A percentile compares a stretch with the other conserved stretches of the same genome.
Evolutionary conservation across 129 eudicot species (phyloP).

Genomic region (Saussurea involucrata): DNA sequence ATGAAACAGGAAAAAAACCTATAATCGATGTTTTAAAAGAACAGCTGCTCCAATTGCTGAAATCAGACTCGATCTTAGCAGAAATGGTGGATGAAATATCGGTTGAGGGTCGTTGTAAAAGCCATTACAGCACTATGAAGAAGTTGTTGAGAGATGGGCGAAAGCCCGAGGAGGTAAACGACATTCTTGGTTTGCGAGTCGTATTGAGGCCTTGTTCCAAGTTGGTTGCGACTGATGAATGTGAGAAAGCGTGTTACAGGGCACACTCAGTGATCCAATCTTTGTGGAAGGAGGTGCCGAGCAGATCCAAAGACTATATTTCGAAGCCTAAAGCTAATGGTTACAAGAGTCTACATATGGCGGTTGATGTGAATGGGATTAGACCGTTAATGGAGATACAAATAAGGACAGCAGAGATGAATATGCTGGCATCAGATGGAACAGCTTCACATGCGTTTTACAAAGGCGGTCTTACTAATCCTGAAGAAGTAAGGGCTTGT

Average conservation of each 20-base stretch:
- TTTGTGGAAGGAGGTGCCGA: conserved; percentile 81
- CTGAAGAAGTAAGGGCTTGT: conserved; percentile 83
- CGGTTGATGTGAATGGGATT: conserved; percentile 77
- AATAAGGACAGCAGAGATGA: conserved; percentile 85
- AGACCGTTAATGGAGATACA: conserved; percentile 90
- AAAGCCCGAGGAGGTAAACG: conserved; percentile 87
- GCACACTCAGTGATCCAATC: conserved; percentile 54
- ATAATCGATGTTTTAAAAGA: conserved; percentile 63
- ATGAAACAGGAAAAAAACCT: conserved; percentile 61
- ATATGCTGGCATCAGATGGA: conserved; percentile 78
- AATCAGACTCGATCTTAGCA: conserved; percentile 44
- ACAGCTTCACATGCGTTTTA: conserved; percentile 87
- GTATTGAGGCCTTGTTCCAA: conserved; percentile 47
- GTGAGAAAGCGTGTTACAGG: conserved; percentile 79
- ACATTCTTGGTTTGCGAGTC: conserved; percentile 80
- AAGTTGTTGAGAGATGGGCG: conserved; percentile 92
- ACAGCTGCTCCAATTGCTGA: conserved; percentile 53
- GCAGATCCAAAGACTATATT: conserved; percentile 82
- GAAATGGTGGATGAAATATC: conserved; percentile 62
- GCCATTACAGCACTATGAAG: conserved; percentile 98
- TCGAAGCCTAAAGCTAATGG: conserved; percentile 81
- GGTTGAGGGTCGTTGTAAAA: conserved; percentile 82
- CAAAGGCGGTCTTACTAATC: conserved; percentile 88
- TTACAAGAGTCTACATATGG: conserved; percentile 91
- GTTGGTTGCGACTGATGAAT: conserved; percentile 17